These are phyloP conservation scores for Leccinum sublutescens DNA, from an alignment of 768 basidiomycete species.

Conservation along the genomic window DNA sequence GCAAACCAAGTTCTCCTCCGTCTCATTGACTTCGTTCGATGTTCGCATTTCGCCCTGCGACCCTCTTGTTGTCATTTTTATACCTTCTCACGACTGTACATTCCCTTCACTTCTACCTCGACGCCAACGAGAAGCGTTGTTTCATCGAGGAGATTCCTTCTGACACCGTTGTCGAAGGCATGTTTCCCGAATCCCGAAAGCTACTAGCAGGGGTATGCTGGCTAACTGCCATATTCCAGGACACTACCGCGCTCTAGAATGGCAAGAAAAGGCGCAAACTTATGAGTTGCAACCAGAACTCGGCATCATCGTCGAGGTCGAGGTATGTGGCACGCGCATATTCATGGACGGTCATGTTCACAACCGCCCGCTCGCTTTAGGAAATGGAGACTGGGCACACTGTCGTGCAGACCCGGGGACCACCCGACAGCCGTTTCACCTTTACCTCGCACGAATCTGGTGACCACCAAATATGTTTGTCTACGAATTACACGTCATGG, in stretches of 20 bases:
- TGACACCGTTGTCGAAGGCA: slow-evolving; percentile 94
- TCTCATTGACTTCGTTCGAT: slow-evolving; percentile 8
- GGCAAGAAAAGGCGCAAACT: slow-evolving; percentile 67
- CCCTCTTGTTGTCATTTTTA: slow-evolving; percentile 39
- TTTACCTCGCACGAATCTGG: slow-evolving; percentile 97
- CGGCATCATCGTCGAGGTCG: slow-evolving; percentile 88
- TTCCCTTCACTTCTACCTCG: slow-evolving; percentile 96
- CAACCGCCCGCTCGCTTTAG: slow-evolving; percentile 38
- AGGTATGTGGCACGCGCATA: slow-evolving; percentile 49
- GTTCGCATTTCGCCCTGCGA: slow-evolving; percentile 23
- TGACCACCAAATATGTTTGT: slow-evolving; percentile 96
- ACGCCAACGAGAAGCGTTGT: slow-evolving; percentile 89
- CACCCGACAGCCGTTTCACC: slow-evolving; percentile 88
- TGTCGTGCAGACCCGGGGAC: slow-evolving; percentile 89
- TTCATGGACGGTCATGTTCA: neutral
- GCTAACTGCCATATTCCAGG: slow-evolving; percentile 46
- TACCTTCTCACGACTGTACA: slow-evolving; percentile 46
- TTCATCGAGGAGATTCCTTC: slow-evolving; percentile 96
- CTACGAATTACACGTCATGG: slow-evolving; percentile 91
- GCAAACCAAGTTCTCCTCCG: neutral
- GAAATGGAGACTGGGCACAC: slow-evolving; percentile 80
- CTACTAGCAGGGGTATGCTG: neutral
- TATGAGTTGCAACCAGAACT: slow-evolving; percentile 75
- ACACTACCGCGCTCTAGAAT: slow-evolving; percentile 90
- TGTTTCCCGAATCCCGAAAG: slow-evolving; percentile 15